phyloP scores from a whole-genome alignment of 2,329 filamentous ascomycete species.

The Ophiostoma tasmaniense region DNA sequence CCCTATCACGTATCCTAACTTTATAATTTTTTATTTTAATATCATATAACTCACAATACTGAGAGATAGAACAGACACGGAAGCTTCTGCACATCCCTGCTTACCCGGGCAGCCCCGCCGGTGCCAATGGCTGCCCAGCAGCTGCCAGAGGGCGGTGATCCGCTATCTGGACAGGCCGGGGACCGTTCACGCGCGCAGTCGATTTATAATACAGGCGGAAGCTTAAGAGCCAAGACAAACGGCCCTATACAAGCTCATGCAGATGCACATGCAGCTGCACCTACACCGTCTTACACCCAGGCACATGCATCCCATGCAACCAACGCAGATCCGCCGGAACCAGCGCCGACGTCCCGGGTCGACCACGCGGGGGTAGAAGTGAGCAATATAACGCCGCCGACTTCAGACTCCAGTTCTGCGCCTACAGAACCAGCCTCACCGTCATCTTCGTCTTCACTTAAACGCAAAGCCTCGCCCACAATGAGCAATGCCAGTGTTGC shows the following conservation, averaged over 20 bases:
- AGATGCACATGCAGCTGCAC: neutral
- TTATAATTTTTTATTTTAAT: neutral
- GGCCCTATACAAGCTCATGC: neutral
- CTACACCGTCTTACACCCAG: neutral
- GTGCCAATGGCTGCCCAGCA: neutral
- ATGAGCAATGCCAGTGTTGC: neutral
- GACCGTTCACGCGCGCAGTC: neutral
- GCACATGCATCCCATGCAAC: neutral
- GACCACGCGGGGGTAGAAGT: neutral
- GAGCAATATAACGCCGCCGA: neutral
- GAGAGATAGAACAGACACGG: neutral
- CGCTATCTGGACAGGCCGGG: neutral
- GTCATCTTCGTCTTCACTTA: neutral
- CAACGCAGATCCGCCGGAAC: neutral
- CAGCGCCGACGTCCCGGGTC: neutral
- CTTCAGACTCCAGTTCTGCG: neutral
- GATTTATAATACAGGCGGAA: neutral
- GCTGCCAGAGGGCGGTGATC: neutral
- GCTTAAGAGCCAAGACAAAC: neutral
- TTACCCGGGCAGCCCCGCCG: slow-evolving; percentile 1
- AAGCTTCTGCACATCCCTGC: neutral
- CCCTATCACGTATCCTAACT: neutral
- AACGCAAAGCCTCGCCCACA: neutral
- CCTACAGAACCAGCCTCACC: neutral
- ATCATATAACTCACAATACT: neutral